Conservation (phyloP, 345 rosid genomes). For the Lumnitzera littorea region DNA sequence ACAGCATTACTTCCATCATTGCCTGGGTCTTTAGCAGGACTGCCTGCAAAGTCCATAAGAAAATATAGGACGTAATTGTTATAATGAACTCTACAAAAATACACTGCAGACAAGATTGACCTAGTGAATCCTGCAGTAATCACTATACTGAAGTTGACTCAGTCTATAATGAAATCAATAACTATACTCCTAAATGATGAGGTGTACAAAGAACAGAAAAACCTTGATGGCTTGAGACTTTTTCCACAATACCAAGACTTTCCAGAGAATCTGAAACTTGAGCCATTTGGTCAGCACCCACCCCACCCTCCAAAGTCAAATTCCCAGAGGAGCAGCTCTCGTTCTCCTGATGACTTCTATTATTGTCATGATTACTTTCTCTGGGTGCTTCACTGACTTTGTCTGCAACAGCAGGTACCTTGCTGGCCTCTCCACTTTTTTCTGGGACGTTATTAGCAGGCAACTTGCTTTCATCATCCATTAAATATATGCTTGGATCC, state of each 20-base stretch:
- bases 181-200: neutral
- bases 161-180: neutral
- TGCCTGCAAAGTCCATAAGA: conserved; percentile 27
- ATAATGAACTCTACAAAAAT: neutral
- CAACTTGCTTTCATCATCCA: conserved; percentile 76
- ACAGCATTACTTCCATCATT: conserved; percentile 15
- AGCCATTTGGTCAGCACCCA: conserved; percentile 23
- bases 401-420: conserved; percentile 21
- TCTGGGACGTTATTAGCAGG: conserved; percentile 31
- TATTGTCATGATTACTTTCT: conserved; percentile 23
- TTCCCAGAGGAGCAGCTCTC: conserved; percentile 10
- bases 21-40: conserved; percentile 28
- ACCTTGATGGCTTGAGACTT: conserved; percentile 35
- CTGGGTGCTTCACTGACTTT: conserved; percentile 17
- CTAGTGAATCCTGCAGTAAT: too few relatives aligned
- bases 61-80: neutral
- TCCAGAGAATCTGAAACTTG: conserved; percentile 27
- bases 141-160: too few relatives aligned
- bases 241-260: conserved; percentile 30
- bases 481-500: conserved; percentile 95
- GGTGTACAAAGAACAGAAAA: conserved; percentile 8
- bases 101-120: neutral
- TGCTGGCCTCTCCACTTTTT: conserved; percentile 24
- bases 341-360: conserved; percentile 24
- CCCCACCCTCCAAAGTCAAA: conserved; percentile 15